Evolutionary conservation across 352 stramenopile genomes (phyloP), one percentile per base, ranked within the genome.

Genomic region (Thalassiosira hispida): DNA sequence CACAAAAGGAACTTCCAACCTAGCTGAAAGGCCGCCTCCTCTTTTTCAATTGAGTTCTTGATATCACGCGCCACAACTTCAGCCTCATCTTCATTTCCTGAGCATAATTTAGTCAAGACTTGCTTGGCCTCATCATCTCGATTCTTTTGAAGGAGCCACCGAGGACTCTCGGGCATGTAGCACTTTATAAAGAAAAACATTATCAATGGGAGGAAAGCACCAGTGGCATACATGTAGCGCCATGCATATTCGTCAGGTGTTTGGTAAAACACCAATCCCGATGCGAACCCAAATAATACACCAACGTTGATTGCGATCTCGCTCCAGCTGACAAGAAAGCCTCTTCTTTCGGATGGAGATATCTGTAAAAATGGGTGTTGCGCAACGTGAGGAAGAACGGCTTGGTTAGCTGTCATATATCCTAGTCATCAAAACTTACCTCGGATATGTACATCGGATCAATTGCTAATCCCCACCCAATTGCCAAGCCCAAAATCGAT

Each of bases 161-260:
- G 72, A 0, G 93, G 93, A 35, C 84, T 93, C 81, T 96, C 93
- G 6, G 91, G 89, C 81, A 96, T 91, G 40, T 95, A n/a, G n/a
- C n/a, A n/a, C n/a, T n/a, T n/a, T n/a, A n/a, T n/a, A n/a, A n/a
- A n/a, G n/a, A n/a, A n/a, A n/a, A n/a, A n/a, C n/a, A n/a, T n/a
- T n/a, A n/a, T n/a, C n/a, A n/a, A n/a, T n/a, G 89, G 89, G 8
- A 94, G 56, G 12, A 95, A 75, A 22, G 64, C 73, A 14, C 92
- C 92, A 25, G 92, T 60, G 8, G 72, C 71, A 47, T 95, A 92
- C 90, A 96, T 95, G 7, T 88, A 27, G 20, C 92, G 73, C 93
- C 93, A 96, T 52, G 85, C 81, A 2, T 63, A 42, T 27, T 66
- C 64, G 3, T 73, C 62, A 52, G 64, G 16, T 0, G 93, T 18